Base-by-base conservation (phyloP, 306 rosid species). In the Vachellia pachyceras region DNA sequence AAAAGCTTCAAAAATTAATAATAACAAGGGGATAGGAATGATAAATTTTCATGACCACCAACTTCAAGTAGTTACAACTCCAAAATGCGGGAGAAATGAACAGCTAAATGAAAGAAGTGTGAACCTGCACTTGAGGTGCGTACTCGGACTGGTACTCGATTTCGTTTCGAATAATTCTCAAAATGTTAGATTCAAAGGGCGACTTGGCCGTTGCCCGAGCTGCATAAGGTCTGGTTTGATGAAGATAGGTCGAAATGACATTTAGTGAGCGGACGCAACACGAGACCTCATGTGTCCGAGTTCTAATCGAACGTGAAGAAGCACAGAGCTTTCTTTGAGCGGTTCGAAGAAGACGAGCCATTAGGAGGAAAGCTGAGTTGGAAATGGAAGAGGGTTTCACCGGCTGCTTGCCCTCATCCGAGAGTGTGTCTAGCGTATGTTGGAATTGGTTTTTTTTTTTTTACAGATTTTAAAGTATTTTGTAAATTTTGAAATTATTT, bases 91-190 rank as follows among this genome's bases (percentile, higher is more conserved):
- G 54, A n/a, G n/a, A 46, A 46, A 47, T 47, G 35, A 22, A 22
- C 35, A 20, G 10, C 40, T 37, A 61, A 29, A 29, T 12, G 68
- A 3, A 17, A 57, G 22, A 58, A 10, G 11, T n/a, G 78, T 47
- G 58, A 88, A 92, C 98, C 97, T 91, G 90, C 3, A 85, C 82
- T 3, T 91, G 92, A 81, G 93, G 97, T 49, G 94, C 92, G 72
- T 80, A 89, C 7, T 86, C 89, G 42, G 55, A 75, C 45, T 86
- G 91, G 85, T 87, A 90, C 75, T 84, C 84, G 20, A 91, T 87
- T 76, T 92, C 97, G 77, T 84, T 87, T 6, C 85, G 85, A 18
- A 92, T 90, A 22, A 92, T 79, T 84, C 97, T 82, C 50, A 92
- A 67, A 50, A 91, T 86, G 90, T 88, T 91, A 15, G 94, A 84